Base-by-base conservation (phyloP, 1,284 basidiomycete species). In the Cryptococcus maquisensis region DNA sequence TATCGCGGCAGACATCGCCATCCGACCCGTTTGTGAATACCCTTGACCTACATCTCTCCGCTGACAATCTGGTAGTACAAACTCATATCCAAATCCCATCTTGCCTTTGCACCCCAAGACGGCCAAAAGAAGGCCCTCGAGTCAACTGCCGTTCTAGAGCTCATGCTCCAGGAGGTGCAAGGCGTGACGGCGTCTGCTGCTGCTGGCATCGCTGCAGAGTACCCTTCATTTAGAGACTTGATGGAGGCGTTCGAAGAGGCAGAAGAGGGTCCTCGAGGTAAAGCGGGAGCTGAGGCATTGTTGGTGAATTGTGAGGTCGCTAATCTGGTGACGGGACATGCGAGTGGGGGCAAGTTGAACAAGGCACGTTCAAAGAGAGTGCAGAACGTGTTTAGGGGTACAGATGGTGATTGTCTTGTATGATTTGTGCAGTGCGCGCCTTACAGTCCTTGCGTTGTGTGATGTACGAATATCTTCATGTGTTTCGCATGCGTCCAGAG, bases 81-180 rank as follows among this genome's bases (percentile, higher is more conserved):
- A 54, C 64, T 73, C 13, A 59, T 76, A n/a, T 60, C 68, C 28
- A 74, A 75, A 49, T 67, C 69, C 0, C 75, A 77, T 50, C 68
- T 76, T 18, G 66, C 69, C 36, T 76, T 76, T 51, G 68, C 69
- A 2, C 65, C 71, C 0, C 62, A 65, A 1, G 70, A 69, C 46
- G 61, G 60, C 9, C 49, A 56, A 23, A 63, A 55, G n/a, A 71
- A 69, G 43, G 64, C 60, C 0, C 23, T 57, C 3, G 56, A 52
- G 3, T 62, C 68, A 0, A 54, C 49, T 5, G 63, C 72, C 23
- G 61, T 67, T 0, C 64, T 76, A 43, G 67, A 72, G 51, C 60
- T 73, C 28, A 76, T 76, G 71, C 64, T 77, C 6, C 67, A 74
- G 56, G 72, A 75, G 48, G 65, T 77, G 3, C 69, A 71, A 39